These are phyloP conservation scores for Plasmopara muralis DNA, from an alignment of 352 stramenopile genomes.

Conservation along the genomic window DNA sequence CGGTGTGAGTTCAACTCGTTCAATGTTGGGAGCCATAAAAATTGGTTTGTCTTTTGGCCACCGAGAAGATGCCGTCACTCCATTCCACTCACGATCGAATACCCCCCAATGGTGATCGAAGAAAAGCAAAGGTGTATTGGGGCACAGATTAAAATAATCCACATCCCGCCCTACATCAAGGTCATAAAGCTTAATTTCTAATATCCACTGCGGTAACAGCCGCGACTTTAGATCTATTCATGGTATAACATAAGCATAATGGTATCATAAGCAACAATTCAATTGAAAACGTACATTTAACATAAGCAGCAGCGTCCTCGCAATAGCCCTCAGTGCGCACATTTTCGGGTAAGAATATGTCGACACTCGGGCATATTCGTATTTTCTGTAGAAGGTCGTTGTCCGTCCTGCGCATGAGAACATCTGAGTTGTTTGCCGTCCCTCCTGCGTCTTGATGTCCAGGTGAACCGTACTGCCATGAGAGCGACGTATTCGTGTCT, in stretches of 20 bases:
- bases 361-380: constrained; percentile 33
- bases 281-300: constrained; percentile 31
- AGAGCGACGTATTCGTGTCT: constrained; percentile 18
- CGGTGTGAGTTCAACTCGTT: constrained; percentile 46
- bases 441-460: constrained; percentile 19
- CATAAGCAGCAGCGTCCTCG: constrained; percentile 42
- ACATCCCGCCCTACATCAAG: constrained; percentile 15
- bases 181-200: constrained; percentile 24
- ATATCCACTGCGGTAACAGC: constrained; percentile 29
- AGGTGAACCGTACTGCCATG: constrained; percentile 31
- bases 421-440: constrained; percentile 17
- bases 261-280: no score
- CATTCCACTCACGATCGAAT: constrained; percentile 52
- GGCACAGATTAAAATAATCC: constrained; percentile 56
- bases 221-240: constrained; percentile 29
- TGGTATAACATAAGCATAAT: neutral
- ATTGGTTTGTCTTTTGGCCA: constrained; percentile 39
- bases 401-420: constrained; percentile 24
- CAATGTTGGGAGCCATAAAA: constrained; percentile 45
- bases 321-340: constrained; percentile 37
- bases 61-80: constrained; percentile 2
- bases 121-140: constrained; percentile 41
- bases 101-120: constrained; percentile 47
- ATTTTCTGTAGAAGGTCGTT: constrained; percentile 30
- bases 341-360: constrained; percentile 36